Evolutionary conservation across 768 basidiomycete genomes (phyloP).

Genomic region (Agrocybe praecox): DNA sequence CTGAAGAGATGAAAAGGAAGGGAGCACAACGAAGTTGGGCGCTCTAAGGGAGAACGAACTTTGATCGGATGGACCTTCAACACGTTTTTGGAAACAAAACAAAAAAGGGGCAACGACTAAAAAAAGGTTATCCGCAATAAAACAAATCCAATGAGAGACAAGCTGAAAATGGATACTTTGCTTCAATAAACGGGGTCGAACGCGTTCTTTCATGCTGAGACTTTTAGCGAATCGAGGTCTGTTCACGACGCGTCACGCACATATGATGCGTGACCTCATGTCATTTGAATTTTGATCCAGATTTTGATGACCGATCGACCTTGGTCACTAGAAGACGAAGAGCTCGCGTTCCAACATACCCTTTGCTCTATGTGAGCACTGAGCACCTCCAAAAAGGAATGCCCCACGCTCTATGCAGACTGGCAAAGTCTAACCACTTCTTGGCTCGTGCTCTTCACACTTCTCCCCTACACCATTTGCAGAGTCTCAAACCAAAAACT

Average conservation of each 20-base stretch:
- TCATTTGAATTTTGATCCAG: background rate
- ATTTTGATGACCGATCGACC: background rate
- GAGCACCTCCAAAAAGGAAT: background rate
- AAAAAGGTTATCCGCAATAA: too few relatives aligned
- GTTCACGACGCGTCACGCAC: constrained; percentile 3
- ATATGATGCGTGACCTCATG: constrained; percentile 1
- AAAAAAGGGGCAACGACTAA: too few relatives aligned
- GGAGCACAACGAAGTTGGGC: too few relatives aligned
- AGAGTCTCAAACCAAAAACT: background rate
- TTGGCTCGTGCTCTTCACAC: background rate
- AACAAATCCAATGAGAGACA: too few relatives aligned
- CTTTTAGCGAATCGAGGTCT: too few relatives aligned
- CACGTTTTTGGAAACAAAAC: too few relatives aligned
- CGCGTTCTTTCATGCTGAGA: too few relatives aligned
- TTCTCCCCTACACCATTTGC: background rate
- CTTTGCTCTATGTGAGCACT: background rate
- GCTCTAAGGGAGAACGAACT: too few relatives aligned
- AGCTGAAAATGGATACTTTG: too few relatives aligned
- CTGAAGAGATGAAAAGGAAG: background rate
- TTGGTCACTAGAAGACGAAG: background rate
- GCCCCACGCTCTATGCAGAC: background rate
- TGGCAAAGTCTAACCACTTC: background rate
- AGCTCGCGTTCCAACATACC: background rate
- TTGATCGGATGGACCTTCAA: too few relatives aligned
- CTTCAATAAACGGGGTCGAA: too few relatives aligned